Evolutionary conservation across 768 basidiomycete genomes (phyloP), one percentile per base, ranked within the genome.

Genomic region (Rhizopogon salebrosus): DNA sequence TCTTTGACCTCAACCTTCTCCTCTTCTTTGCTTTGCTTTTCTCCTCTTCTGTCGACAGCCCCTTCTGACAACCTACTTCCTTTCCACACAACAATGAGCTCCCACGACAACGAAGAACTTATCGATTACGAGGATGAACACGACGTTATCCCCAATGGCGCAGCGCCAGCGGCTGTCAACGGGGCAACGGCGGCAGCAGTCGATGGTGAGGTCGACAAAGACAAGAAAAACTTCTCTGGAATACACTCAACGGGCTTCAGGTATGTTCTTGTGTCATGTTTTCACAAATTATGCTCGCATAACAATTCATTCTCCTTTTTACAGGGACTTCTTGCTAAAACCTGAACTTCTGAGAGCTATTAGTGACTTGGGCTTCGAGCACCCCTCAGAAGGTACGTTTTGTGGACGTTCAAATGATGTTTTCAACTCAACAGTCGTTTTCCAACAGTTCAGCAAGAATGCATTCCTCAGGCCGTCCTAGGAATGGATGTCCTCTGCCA

Each of bases 211-310:
- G 83, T 74, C 55, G 84, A 80, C 57, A 92, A 89, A 72, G 89
- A 91, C 62, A 92, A 93, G 80, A 95, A 95, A 83, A 97, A 95
- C 70, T 98, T 95, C 66, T 95, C 97, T 55, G 97, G 97, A 27
- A 98, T 99, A 64, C 97, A 99, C 78, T 95, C 95, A n/a, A 99
- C 97, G 57, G 97, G 97, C 54, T 99, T 99, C 75, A 84, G 97
- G 95, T 95, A 52, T 52, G 83, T 67, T 38, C 8, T 18, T 0
- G 4, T 2, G 23, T 1, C n/a, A 4, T n/a, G 6, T 52, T 49
- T 3, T 6, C 5, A 8, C 11, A 26, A 11, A 27, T 3, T 9
- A 22, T 35, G 27, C 7, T 3, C 22, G 10, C 29, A 18, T 26
- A 2, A 51, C 18, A 18, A 24, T n/a, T 51, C 37, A 23, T 42